Evolutionary conservation across 148 eudicot species (phyloP).

Genomic region (Rhododendron henanense): DNA sequence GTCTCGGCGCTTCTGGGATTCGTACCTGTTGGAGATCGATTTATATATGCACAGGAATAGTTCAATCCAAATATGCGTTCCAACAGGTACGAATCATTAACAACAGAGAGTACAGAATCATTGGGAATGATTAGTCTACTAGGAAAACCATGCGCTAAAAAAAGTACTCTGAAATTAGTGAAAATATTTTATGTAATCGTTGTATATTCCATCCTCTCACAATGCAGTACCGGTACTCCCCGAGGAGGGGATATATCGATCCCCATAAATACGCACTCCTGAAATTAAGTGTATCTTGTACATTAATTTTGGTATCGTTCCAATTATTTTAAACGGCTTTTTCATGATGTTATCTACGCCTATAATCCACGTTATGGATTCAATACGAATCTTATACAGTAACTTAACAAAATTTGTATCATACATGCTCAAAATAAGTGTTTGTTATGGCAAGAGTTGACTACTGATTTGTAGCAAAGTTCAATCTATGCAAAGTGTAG

Average conservation of each 20-base stretch:
- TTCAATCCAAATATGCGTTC: background rate
- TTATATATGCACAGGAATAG: background rate
- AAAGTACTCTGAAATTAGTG: no score
- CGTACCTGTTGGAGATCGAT: background rate
- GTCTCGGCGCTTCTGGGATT: conserved; percentile 29
- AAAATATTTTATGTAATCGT: no score
- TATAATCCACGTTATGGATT: background rate
- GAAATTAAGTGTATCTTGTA: background rate
- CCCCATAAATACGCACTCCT: background rate
- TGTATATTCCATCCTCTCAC: no score
- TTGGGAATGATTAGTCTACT: background rate
- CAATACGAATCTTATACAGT: background rate
- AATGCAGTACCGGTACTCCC: no score
- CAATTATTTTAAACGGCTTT: no score
- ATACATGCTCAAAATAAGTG: background rate
- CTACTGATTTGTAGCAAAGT: background rate
- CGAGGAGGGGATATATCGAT: no score
- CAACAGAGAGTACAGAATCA: background rate
- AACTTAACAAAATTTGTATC: background rate
- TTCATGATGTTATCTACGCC: no score
- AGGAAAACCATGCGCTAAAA: background rate
- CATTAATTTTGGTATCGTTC: background rate
- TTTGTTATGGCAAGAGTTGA: background rate
- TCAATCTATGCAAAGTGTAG: background rate
- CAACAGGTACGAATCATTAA: background rate